Evolutionary conservation across 2,329 filamentous ascomycete genomes (phyloP), one percentile per base, ranked within the genome.

Genomic region (Gyromitra esculenta): DNA sequence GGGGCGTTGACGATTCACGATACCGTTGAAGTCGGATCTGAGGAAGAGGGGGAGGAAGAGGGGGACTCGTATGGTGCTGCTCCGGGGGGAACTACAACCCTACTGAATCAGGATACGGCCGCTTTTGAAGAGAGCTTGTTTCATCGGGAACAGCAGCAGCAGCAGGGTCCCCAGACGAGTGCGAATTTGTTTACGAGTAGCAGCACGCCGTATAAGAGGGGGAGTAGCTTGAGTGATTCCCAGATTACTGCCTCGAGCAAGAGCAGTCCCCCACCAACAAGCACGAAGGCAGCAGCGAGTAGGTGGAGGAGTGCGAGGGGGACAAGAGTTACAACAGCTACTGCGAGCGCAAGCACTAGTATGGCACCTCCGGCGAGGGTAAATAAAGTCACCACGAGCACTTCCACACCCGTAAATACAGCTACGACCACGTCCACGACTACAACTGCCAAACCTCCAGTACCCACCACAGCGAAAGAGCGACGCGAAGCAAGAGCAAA

Each of bases 51-150:
- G 1, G 63, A 52, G 9, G 62, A 37, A 5, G 62, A 69, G 25
- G 54, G 41, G 6, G 66, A 69, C 13, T 41, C 35, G 15, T 59
- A 59, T 9, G 54, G 41, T 11, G 66, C 39, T 35, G 52, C 52
- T 3, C 41, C 48, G 1, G 65, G 50, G 1, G 57, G 56, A 15
- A 75, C 67, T 13, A 60, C 56, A 1, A 67, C 60, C 3, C 43
- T 75, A 39, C 11, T 66, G 8, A 56, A 25, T 13, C 73, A 75
- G n/a, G 73, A 75, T 71, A 75, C 73, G 5, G 62, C 31, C 9
- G 73, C 73, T n/a, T 75, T 75, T 48, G 73, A 75, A 18, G 67
- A 75, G 18, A 72, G 67, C 35, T 35, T 75, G 15, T 72, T 60
- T 21, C 60, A 75, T 4, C 59, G 60, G 15, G 56, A 72, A 4